Conservation (phyloP, 306 rosid genomes). For the Gynostemma pentaphyllum region DNA sequence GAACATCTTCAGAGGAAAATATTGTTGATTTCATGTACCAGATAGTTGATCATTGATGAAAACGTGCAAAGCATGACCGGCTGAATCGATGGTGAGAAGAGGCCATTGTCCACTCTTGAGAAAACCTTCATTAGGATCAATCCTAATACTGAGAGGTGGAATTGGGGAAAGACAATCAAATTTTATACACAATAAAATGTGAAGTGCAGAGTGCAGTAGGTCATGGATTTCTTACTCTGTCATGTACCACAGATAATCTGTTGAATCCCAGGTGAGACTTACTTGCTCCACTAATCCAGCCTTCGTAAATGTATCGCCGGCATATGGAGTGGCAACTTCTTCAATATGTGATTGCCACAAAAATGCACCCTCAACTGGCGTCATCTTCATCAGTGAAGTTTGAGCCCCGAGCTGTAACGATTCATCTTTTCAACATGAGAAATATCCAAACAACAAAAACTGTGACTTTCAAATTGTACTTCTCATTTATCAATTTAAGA, state of each 20-base stretch:
- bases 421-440: constrained; percentile 8
- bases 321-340: constrained; percentile 48
- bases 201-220: background rate
- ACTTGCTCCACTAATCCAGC: constrained; percentile 67
- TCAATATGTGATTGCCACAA: constrained; percentile 70
- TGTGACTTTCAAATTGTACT: background rate
- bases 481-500: background rate
- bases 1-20: background rate
- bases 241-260: constrained; percentile 96
- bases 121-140: constrained; percentile 61
- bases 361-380: constrained; percentile 32
- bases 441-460: background rate
- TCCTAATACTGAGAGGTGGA: constrained; percentile 42
- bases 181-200: background rate
- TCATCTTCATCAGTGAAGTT: constrained; percentile 44
- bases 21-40: constrained; percentile 34
- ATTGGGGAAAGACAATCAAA: background rate
- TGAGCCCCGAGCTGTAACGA: constrained; percentile 40
- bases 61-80: constrained; percentile 90
- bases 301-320: constrained; percentile 30
- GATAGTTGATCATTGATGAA: constrained; percentile 77
- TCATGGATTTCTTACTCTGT: constrained; percentile 65
- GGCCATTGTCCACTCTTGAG: constrained; percentile 54
- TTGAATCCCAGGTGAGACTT: constrained; percentile 54
- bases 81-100: constrained; percentile 57